Evolutionary conservation across 495 filamentous ascomycete genomes (phyloP).

Genomic region (Hypoxylon lenormandii): DNA sequence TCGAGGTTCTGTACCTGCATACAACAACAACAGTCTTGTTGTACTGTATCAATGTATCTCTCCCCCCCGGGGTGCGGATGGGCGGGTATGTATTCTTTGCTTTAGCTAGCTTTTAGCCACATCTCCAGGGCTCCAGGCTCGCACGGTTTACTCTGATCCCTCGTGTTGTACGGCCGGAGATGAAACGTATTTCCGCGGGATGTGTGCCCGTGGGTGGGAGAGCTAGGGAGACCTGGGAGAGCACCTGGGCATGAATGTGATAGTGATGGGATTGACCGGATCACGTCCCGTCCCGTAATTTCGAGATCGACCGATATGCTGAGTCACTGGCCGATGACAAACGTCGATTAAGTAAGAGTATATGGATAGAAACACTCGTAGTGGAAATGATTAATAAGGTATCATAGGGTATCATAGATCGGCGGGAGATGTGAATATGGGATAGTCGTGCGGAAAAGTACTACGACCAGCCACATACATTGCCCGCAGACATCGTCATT

Average conservation of each 20-base stretch:
- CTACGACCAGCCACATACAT: neutral
- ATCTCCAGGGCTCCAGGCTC: too few relatives aligned
- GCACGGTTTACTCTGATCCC: too few relatives aligned
- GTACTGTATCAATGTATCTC: too few relatives aligned
- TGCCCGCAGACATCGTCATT: neutral
- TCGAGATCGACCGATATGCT: neutral
- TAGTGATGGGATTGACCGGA: neutral
- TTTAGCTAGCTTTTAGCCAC: neutral
- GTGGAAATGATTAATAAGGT: constrained; percentile 16
- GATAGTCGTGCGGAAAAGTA: neutral
- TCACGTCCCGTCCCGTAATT: constrained; percentile 5
- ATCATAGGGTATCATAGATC: constrained; percentile 10
- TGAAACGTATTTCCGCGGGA: constrained; percentile 19
- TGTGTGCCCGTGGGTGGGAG: neutral
- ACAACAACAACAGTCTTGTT: too few relatives aligned
- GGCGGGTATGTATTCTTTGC: constrained; percentile 21
- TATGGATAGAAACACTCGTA: constrained; percentile 6
- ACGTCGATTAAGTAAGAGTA: constrained; percentile 27
- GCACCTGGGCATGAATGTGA: neutral
- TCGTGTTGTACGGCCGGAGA: constrained; percentile 14
- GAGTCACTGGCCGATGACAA: constrained; percentile 42
- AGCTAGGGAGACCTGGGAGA: neutral
- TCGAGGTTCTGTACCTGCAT: constrained; percentile 36
- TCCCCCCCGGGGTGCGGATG: constrained; percentile 24
- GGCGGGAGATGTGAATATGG: neutral